Evolutionary conservation across 768 basidiomycete species (phyloP), one percentile per base, ranked within the genome.

Genomic region (Xanthoconium purpureum): DNA sequence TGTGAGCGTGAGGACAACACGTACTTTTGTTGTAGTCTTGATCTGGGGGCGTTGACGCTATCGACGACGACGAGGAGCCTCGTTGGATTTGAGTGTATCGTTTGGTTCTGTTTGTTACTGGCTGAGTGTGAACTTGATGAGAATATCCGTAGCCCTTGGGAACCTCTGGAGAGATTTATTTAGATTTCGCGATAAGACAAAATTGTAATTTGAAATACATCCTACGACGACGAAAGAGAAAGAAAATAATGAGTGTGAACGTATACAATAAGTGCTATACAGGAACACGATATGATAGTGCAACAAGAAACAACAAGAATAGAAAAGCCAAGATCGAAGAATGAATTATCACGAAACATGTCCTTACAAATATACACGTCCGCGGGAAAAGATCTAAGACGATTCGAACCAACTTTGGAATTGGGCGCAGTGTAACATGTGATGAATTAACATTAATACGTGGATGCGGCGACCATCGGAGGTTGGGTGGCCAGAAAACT

Each of bases 91-190:
- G 52, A 32, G 44, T 63, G 29, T 66, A 42, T 46, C 36, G 54
- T 72, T 72, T 71, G 69, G 57, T 45, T 50, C 15, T 72, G 14
- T 71, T 72, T 71, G 43, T 11, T 10, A 14, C 24, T n/a, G n/a
- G 44, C 63, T 29, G 37, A 50, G 38, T 57, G 11, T 54, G 48
- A 66, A 59, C 28, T 38, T 15, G 24, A 3, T 5, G 24, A 4
- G 4, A 24, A 4, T 24, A 24, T 24, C 24, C 24, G 24, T 24
- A 4, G 24, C 24, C 24, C 24, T 24, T 24, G 24, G 4, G 24
- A 24, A 24, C 24, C n/a, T n/a, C n/a, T n/a, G n/a, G n/a, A n/a
- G n/a, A n/a, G n/a, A n/a, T n/a, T n/a, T n/a, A n/a, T n/a, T n/a
- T n/a, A n/a, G 47, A 46, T 49, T 18, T 8, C 12, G 42, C n/a